Base-by-base conservation (phyloP, 2,329 filamentous ascomycete genomes). In the Trichoderma gracile region DNA sequence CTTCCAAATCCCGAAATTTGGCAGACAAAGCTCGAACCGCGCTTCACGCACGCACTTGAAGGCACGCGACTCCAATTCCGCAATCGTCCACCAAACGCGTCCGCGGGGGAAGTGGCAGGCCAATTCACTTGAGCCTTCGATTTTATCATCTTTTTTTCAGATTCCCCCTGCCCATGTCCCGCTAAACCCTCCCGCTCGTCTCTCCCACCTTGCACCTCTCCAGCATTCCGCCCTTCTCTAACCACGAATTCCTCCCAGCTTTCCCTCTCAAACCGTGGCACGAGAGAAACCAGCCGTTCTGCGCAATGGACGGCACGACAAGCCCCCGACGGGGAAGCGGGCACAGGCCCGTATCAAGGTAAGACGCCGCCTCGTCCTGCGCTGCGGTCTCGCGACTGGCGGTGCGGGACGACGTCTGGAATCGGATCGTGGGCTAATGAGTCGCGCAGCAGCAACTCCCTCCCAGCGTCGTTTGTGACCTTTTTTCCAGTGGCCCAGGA, bases 401-500 rank as follows among this genome's bases (percentile, higher is more conserved):
- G 43, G 27, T 19, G 42, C 19, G 17, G 23, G 8, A 42, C 43
- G 2, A 6, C 23, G 19, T 12, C 19, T 52, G 53, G 33, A 19
- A 43, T 53, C 25, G 3, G 40, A 38, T 14, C 33, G 47, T 58
- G 49, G 55, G 40, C 68, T 74, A 46, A 49, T 63, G 58, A 30
- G 33, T 38, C 33, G 30, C 49, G 53, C 55, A 38, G 43, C 23
- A 75, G 71, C 42, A 70, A 70, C 38, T 65, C 68, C 15, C 68
- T 69, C 15, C 63, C 70, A 12, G 42, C 64, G 25, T 68, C 70
- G 9, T 75, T 74, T 62, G 59, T 72, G 59, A 55, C 65, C 1
- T 74, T 69, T 67, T 75, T 75, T 53, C 67, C 73, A 23, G 63
- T 30, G 38, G 63, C 63, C 56, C n/a, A 21, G 8, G 54, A 58